Percentiles rank a stretch among this genome's conserved stretches.
These are phyloP conservation scores for Neurospora discreta DNA, from an alignment of 495 filamentous ascomycete species.

Conservation along the genomic window DNA sequence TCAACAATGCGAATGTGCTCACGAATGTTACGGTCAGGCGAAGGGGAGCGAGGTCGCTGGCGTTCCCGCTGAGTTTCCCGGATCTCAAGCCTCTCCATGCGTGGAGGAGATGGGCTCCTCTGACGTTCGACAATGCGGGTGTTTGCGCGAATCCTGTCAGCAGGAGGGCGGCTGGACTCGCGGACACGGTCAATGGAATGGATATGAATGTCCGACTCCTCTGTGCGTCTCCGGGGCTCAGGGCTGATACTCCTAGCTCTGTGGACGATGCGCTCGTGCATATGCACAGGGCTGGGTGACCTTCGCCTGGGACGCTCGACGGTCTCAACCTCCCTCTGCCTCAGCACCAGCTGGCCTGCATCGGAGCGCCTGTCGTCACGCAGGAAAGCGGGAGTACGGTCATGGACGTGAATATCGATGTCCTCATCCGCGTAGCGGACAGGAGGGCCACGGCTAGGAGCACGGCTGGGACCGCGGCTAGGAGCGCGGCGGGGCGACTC, in stretches of 20 bases:
- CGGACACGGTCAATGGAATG: slow-evolving; percentile 15
- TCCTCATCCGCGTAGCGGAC: slow-evolving; percentile 29
- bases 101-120: slow-evolving; percentile 18
- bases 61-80: slow-evolving; percentile 34
- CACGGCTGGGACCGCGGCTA: slow-evolving; percentile 13
- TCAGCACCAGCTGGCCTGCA: slow-evolving; percentile 31
- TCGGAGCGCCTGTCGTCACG: slow-evolving; percentile 26
- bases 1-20: slow-evolving; percentile 34
- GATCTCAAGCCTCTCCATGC: slow-evolving; percentile 18
- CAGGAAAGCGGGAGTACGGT: slow-evolving; percentile 32
- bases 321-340: slow-evolving; percentile 34
- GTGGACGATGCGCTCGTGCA: slow-evolving; percentile 22
- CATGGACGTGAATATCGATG: slow-evolving; percentile 24
- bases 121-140: slow-evolving; percentile 15
- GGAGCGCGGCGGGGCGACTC: slow-evolving; percentile 20
- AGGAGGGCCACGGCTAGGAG: slow-evolving; percentile 14
- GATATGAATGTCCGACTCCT: slow-evolving; percentile 19
- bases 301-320: slow-evolving; percentile 27
- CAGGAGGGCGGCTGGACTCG: slow-evolving; percentile 18
- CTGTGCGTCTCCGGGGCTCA: slow-evolving; percentile 9
- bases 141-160: slow-evolving; percentile 17
- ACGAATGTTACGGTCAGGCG: slow-evolving; percentile 20
- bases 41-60: slow-evolving; percentile 27
- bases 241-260: slow-evolving; percentile 26
- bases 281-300: slow-evolving; percentile 33